A percentile compares a stretch with the other conserved stretches of the same genome.
phyloP scores from a whole-genome alignment of 768 basidiomycete species.

The Boletus fagicola region DNA sequence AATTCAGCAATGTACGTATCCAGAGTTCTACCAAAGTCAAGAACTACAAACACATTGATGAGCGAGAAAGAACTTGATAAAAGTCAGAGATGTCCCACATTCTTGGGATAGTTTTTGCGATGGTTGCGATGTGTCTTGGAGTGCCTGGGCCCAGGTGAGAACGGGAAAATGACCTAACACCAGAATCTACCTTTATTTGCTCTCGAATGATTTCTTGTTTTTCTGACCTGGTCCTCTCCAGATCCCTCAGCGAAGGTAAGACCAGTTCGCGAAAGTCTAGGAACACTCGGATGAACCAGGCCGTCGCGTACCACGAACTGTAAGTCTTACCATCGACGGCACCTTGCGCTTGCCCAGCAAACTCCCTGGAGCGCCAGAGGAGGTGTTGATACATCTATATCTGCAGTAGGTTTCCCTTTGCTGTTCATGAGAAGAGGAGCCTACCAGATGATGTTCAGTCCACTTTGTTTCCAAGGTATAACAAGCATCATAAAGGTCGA shows the following conservation, averaged over 20 bases:
- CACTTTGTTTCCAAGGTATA: slow-evolving; percentile 12
- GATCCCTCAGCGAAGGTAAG: slow-evolving; percentile 15
- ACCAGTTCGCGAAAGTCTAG: slow-evolving; percentile 20
- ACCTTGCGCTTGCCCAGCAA: slow-evolving; percentile 20
- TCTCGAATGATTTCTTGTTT: slow-evolving; percentile 19
- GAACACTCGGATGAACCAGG: neutral
- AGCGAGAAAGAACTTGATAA: neutral
- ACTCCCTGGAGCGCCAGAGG: slow-evolving; percentile 21
- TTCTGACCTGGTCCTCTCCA: neutral
- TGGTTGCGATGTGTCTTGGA: slow-evolving; percentile 18
- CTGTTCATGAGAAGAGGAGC: neutral
- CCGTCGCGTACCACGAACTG: rapidly evolving
- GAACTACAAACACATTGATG: slow-evolving; percentile 4
- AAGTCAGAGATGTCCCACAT: slow-evolving; percentile 4
- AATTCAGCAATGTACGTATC: slow-evolving; percentile 16
- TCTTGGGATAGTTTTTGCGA: slow-evolving; percentile 21
- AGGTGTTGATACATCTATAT: slow-evolving; percentile 15
- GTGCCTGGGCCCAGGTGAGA: slow-evolving; percentile 10
- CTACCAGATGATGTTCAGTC: slow-evolving; percentile 16
- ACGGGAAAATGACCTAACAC: neutral
- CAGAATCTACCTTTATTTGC: slow-evolving; percentile 10
- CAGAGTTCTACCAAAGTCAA: slow-evolving; percentile 15
- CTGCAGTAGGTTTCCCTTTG: neutral
- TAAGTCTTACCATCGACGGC: slow-evolving; percentile 14
- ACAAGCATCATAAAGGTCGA: slow-evolving; percentile 13